These are phyloP conservation scores for Bruguiera sexangula DNA, from an alignment of 345 rosid species.

Conservation along the genomic window DNA sequence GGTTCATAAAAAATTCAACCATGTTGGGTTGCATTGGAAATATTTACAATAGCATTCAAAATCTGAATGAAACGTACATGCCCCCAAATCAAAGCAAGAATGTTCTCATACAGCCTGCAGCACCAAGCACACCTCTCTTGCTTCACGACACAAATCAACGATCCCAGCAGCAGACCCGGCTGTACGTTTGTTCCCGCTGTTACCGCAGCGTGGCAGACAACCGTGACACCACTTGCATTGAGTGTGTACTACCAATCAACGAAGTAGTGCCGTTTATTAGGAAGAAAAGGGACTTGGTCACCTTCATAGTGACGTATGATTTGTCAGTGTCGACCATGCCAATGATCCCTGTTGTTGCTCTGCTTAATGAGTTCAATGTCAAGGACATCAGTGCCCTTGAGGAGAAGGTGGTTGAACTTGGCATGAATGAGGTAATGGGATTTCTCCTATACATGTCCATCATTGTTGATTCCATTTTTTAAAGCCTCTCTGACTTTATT, in stretches of 20 bases:
- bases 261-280: not conserved
- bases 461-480: too few species aligned
- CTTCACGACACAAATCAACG: not conserved
- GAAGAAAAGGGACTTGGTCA: not conserved
- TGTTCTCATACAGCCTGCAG: conserved; percentile 3
- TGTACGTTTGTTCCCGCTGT: not conserved
- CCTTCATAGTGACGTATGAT: conserved; percentile 13
- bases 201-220: not conserved
- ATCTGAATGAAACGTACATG: conserved; percentile 8
- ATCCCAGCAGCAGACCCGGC: not conserved
- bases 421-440: conserved; percentile 17
- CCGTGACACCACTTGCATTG: not conserved
- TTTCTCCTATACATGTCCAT: too few species aligned
- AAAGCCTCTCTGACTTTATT: too few species aligned
- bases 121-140: not conserved
- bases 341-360: not conserved
- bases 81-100: conserved; percentile 12
- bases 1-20: not conserved
- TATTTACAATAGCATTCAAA: conserved; percentile 18
- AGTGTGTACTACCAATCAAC: not conserved
- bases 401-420: conserved; percentile 13
- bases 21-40: not conserved
- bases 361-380: conserved; percentile 20
- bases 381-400: conserved; percentile 11
- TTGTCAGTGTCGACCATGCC: conserved; percentile 17